Evolutionary conservation across 768 basidiomycete species (phyloP).

Genomic region (Amyloporia xantha): DNA sequence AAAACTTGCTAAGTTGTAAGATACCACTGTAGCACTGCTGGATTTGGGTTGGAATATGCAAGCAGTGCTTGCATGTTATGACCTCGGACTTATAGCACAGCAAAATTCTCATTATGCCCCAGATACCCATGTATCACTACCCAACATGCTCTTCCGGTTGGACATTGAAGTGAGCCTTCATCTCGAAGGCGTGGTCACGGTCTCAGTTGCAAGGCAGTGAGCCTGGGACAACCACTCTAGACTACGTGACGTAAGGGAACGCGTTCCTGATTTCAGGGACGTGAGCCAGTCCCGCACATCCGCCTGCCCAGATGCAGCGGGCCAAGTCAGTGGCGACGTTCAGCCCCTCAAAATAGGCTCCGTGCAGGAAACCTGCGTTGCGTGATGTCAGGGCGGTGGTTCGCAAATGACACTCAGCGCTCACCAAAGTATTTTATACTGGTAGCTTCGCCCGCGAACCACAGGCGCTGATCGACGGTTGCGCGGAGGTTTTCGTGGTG

Average conservation of each 20-base stretch:
- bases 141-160: too few species aligned
- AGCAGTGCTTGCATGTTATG: too few species aligned
- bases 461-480: slow-evolving; percentile 42
- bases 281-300: slow-evolving; percentile 13
- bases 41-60: too few species aligned
- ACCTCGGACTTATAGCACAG: too few species aligned
- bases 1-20: too few species aligned
- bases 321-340: slow-evolving; percentile 22
- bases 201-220: too few species aligned
- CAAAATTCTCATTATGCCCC: too few species aligned
- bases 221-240: too few species aligned
- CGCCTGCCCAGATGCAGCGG: slow-evolving; percentile 19
- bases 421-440: slow-evolving; percentile 51
- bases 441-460: slow-evolving; percentile 61
- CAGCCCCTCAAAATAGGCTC: slow-evolving; percentile 29
- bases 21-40: too few species aligned
- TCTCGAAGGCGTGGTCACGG: too few species aligned
- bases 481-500: slow-evolving; percentile 54
- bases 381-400: neutral
- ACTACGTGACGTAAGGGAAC: slow-evolving; percentile 15
- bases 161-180: too few species aligned
- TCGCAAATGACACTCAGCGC: slow-evolving; percentile 9
- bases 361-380: slow-evolving; percentile 25
- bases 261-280: slow-evolving; percentile 18
- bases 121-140: too few species aligned